Conservation (phyloP, 257 asterid species). For the Gentiana macrophylla region DNA sequence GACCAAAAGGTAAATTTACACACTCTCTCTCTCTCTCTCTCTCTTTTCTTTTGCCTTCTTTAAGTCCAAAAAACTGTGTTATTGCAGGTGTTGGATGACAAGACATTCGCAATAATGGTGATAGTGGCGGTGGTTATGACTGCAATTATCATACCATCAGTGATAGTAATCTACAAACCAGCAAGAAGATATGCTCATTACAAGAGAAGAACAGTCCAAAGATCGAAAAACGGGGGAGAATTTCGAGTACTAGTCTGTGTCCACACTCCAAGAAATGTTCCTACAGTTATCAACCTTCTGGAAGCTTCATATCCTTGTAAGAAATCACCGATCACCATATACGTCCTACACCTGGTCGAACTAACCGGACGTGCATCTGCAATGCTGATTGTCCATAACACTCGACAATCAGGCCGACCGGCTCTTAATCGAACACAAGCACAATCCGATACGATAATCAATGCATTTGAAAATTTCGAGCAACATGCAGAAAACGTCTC, state of each 20-base stretch:
- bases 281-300: constrained; percentile 30
- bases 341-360: constrained; percentile 37
- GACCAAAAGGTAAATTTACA: constrained; percentile 36
- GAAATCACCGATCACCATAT: constrained; percentile 31
- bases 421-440: constrained; percentile 23
- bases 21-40: not conserved
- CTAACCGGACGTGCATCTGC: constrained; percentile 57
- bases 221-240: not conserved
- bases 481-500: constrained; percentile 12
- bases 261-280: constrained; percentile 32
- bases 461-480: constrained; percentile 14
- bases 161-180: constrained; percentile 44
- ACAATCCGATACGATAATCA: constrained; percentile 10
- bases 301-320: constrained; percentile 30
- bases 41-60: no score
- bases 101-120: constrained; percentile 52
- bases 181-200: constrained; percentile 10
- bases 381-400: constrained; percentile 30
- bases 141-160: constrained; percentile 51
- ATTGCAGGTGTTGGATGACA: constrained; percentile 49
- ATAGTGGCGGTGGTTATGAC: constrained; percentile 70
- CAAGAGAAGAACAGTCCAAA: constrained; percentile 10
- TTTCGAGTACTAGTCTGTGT: constrained; percentile 40
- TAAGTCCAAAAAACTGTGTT: no score
- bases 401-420: constrained; percentile 30